Evolutionary conservation across 331 rosid genomes (phyloP).

Genomic region (Quercus tomentella): DNA sequence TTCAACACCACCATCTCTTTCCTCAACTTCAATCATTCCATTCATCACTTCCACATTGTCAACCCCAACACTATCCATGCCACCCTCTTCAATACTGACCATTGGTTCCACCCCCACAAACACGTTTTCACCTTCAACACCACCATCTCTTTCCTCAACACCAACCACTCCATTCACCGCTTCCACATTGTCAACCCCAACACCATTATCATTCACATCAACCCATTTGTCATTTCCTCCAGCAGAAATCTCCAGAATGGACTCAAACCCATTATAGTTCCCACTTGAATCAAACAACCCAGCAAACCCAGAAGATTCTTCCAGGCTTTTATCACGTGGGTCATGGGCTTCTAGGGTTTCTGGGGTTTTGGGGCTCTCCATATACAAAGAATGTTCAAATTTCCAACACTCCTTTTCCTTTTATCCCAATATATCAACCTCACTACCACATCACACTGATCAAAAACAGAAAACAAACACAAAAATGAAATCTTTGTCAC

Average conservation of each 20-base stretch:
- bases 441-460: background rate
- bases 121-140: background rate
- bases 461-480: background rate
- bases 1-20: background rate
- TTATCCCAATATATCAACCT: background rate
- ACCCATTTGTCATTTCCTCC: conserved; percentile 14
- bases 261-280: conserved; percentile 11
- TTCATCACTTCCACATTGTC: background rate
- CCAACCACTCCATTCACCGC: conserved; percentile 7
- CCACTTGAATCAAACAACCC: conserved; percentile 22
- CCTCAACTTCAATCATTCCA: too few species aligned
- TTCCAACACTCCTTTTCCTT: background rate
- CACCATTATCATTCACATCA: conserved; percentile 10
- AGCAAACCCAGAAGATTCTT: conserved; percentile 27
- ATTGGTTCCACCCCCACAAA: background rate
- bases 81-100: background rate
- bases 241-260: conserved; percentile 8
- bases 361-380: conserved; percentile 44
- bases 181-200: conserved; percentile 16
- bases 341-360: conserved; percentile 41
- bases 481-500: conserved; percentile 1
- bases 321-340: conserved; percentile 26
- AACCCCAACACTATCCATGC: background rate
- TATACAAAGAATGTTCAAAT: background rate
- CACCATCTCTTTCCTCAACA: background rate